These are phyloP conservation scores for Zalerion maritima DNA, from an alignment of 495 filamentous ascomycete genomes.

Conservation along the genomic window DNA sequence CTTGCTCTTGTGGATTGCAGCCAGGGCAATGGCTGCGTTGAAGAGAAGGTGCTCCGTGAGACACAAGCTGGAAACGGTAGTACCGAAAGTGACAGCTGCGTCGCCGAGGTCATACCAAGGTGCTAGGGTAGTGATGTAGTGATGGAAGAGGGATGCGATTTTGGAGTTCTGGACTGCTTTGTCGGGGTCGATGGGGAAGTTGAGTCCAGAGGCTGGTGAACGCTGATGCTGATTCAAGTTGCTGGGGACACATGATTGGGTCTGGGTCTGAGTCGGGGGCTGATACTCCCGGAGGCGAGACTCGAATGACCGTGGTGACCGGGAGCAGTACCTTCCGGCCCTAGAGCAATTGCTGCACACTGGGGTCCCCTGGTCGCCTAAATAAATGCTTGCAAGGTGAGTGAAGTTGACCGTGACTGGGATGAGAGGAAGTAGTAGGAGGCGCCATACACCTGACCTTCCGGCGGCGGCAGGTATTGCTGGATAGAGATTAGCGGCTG, in stretches of 20 bases:
- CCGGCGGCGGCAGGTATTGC: constrained; percentile 18
- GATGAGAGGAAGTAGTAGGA: constrained; percentile 1
- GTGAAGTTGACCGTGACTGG: too few relatives aligned
- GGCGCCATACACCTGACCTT: constrained; percentile 19
- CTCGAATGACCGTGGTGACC: constrained; percentile 8
- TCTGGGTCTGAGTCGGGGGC: background rate
- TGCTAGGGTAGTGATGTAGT: constrained; percentile 18
- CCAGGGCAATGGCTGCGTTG: constrained; percentile 22
- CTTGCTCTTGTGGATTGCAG: constrained; percentile 13
- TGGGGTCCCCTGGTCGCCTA: constrained; percentile 17
- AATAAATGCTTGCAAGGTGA: background rate
- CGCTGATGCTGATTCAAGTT: too few relatives aligned
- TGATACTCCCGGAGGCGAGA: background rate
- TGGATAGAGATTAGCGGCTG: constrained; percentile 5
- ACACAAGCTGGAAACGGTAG: constrained; percentile 14
- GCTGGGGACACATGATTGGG: background rate
- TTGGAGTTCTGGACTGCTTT: constrained; percentile 10
- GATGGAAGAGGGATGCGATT: constrained; percentile 14
- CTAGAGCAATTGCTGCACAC: constrained; percentile 14
- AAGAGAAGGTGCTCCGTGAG: constrained; percentile 18
- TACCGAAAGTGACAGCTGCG: constrained; percentile 13
- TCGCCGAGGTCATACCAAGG: constrained; percentile 27
- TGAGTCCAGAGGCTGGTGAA: constrained; percentile 5
- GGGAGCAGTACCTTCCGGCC: constrained; percentile 11
- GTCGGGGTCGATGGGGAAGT: constrained; percentile 10